Evolutionary conservation across 2,329 filamentous ascomycete species (phyloP).

Genomic region (Botryotinia narcissicola): DNA sequence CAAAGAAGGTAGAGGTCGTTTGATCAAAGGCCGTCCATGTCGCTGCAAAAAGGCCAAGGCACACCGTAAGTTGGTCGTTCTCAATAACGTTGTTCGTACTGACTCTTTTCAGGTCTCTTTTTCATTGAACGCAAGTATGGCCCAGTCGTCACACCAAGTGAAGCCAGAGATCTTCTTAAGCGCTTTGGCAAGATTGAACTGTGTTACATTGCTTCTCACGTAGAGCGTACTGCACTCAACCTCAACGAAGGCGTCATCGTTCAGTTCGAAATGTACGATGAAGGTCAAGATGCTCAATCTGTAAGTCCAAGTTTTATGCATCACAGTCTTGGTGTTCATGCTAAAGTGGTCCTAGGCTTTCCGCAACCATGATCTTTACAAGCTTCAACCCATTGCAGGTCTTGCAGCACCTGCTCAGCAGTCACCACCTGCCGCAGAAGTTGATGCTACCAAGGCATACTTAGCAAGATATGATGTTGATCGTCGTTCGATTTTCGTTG

Average conservation of each 20-base stretch:
- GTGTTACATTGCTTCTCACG: constrained; percentile 28
- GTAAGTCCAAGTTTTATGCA: constrained; percentile 41
- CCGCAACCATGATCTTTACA: constrained; percentile 35
- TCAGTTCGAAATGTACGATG: constrained; percentile 52
- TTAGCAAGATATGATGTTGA: constrained; percentile 45
- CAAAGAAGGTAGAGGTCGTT: constrained; percentile 45
- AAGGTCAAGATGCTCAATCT: constrained; percentile 48
- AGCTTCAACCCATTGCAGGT: constrained; percentile 41
- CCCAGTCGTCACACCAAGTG: constrained; percentile 42
- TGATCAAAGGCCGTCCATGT: constrained; percentile 56
- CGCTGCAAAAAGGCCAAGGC: constrained; percentile 60
- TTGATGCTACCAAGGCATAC: constrained; percentile 27
- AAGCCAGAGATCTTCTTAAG: constrained; percentile 46
- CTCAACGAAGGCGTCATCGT: constrained; percentile 44
- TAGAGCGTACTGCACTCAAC: constrained; percentile 35
- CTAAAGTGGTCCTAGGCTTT: constrained; percentile 31
- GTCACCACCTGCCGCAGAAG: constrained; percentile 12
- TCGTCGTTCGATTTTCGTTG: constrained; percentile 49
- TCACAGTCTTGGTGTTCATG: neutral
- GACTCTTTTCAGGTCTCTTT: constrained; percentile 46
- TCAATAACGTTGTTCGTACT: constrained; percentile 14
- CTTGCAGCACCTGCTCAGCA: constrained; percentile 25
- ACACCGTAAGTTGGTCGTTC: constrained; percentile 47
- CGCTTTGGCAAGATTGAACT: constrained; percentile 45
- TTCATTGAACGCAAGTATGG: constrained; percentile 46